Evolutionary conservation across 2,329 filamentous ascomycete species (phyloP).

Genomic region (Verticillium albo-atrum): DNA sequence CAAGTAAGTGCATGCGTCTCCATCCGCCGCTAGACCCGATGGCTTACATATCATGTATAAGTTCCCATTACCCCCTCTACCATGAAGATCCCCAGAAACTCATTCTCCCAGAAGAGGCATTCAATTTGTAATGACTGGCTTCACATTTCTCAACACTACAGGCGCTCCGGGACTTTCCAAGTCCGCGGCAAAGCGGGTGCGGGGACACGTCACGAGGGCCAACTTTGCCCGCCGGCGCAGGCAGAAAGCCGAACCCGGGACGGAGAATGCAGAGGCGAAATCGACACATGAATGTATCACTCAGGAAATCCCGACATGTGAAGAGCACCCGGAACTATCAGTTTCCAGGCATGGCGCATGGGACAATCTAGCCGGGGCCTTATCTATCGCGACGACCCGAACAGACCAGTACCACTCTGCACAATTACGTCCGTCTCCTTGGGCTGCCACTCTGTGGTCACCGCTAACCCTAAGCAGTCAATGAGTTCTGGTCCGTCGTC

Average conservation of each 20-base stretch:
- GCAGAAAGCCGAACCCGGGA: constrained; percentile 4
- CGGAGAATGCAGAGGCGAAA: neutral
- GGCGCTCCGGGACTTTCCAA: constrained; percentile 8
- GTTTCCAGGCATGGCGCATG: neutral
- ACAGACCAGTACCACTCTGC: neutral
- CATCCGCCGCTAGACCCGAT: neutral
- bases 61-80: neutral
- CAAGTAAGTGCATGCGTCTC: too few species aligned
- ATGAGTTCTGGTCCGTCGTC: neutral
- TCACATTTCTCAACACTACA: constrained; percentile 15
- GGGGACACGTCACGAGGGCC: constrained; percentile 14
- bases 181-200: constrained; percentile 9
- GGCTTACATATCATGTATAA: neutral
- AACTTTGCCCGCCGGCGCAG: constrained; percentile 14
- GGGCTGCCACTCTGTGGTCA: too few species aligned
- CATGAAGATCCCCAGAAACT: neutral
- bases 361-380: neutral
- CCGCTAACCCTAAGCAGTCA: neutral
- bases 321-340: neutral
- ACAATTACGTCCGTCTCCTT: neutral
- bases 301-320: too few species aligned
- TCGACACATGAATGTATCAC: too few species aligned
- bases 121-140: constrained; percentile 5
- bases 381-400: neutral
- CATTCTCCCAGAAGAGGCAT: constrained; percentile 1